phyloP scores from a whole-genome alignment of 2,329 filamentous ascomycete genomes.

The Hypocreales sp. region DNA sequence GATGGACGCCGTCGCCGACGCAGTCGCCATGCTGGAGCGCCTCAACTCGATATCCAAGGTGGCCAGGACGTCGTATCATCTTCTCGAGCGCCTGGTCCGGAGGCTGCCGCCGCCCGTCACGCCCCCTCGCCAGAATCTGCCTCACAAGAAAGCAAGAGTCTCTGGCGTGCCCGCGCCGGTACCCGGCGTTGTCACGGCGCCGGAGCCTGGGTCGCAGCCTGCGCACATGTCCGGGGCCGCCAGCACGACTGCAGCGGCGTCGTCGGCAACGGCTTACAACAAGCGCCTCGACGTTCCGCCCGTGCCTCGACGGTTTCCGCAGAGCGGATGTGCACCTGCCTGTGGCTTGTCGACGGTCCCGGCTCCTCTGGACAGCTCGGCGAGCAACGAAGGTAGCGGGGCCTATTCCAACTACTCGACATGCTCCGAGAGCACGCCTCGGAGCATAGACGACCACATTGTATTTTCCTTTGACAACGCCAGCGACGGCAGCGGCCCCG shows the following conservation, averaged over 20 bases:
- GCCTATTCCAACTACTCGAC: slow-evolving; percentile 1
- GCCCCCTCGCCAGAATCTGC: background rate
- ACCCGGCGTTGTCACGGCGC: background rate
- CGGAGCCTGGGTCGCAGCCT: background rate
- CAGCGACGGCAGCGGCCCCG: background rate
- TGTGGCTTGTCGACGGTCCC: no score
- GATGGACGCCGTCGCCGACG: slow-evolving; percentile 17
- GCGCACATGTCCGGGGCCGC: no score
- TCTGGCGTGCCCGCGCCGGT: background rate
- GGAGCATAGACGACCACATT: slow-evolving; percentile 1
- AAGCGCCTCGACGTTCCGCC: background rate
- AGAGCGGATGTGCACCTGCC: background rate
- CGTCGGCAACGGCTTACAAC: background rate
- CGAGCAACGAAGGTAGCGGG: background rate
- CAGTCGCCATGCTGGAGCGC: slow-evolving; percentile 16
- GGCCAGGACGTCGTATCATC: slow-evolving; percentile 18
- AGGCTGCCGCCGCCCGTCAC: slow-evolving; percentile 9
- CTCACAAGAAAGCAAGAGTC: slow-evolving; percentile 2
- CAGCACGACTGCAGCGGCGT: background rate
- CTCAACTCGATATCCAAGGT: slow-evolving; percentile 16
- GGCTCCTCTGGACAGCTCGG: no score
- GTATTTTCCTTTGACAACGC: slow-evolving; percentile 1
- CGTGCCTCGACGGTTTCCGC: background rate
- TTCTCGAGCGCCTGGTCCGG: slow-evolving; percentile 13
- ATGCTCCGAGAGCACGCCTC: slow-evolving; percentile 1